phyloP scores from a whole-genome alignment of 345 rosid species.

The Eucalyptus curtisii region DNA sequence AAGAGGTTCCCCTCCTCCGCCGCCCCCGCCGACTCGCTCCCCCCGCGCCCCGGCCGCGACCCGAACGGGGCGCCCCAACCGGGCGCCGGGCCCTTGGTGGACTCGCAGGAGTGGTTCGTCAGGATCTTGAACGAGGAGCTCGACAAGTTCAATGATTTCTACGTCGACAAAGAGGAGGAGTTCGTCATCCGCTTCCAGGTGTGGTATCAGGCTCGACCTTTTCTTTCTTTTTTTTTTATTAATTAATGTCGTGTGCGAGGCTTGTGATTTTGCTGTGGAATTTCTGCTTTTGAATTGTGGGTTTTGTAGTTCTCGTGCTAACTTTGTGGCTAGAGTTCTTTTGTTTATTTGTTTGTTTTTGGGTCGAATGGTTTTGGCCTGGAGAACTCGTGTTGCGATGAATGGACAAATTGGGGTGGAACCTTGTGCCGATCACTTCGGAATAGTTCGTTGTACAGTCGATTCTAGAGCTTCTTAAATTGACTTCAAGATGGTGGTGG shows the following conservation, averaged over 20 bases:
- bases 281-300: neutral
- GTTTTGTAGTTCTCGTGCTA: neutral
- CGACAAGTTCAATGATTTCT: slow-evolving; percentile 87
- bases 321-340: neutral
- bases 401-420: neutral
- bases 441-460: neutral
- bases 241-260: neutral
- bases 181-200: slow-evolving; percentile 87
- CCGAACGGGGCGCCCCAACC: neutral
- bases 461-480: neutral
- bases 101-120: slow-evolving; percentile 57
- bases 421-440: neutral
- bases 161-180: slow-evolving; percentile 84
- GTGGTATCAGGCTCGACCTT: neutral
- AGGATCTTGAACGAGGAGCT: slow-evolving; percentile 77
- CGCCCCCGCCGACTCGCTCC: neutral
- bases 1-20: slow-evolving; percentile 35
- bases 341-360: neutral
- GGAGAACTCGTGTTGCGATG: neutral
- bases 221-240: neutral
- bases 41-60: neutral
- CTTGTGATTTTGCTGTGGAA: neutral
- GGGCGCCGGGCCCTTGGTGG: slow-evolving; percentile 6
- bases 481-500: neutral
- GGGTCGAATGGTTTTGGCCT: neutral